phyloP scores from a whole-genome alignment of 768 basidiomycete genomes.

The Gyrodon lividus region DNA sequence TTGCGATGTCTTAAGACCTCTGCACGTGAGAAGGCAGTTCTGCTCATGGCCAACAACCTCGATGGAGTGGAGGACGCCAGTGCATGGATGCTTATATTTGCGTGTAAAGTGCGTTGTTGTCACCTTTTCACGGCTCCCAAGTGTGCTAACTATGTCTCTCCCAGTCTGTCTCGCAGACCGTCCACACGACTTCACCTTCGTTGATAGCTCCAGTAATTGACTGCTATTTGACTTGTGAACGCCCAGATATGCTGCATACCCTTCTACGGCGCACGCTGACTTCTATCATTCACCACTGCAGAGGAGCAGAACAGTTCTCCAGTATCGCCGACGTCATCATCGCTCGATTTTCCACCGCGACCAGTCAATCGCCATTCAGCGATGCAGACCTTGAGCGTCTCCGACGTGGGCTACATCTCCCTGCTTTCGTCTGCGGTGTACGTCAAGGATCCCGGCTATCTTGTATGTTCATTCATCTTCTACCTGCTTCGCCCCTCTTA shows the following conservation, averaged over 20 bases:
- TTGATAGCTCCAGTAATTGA: conserved; percentile 59
- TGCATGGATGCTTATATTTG: conserved; percentile 74
- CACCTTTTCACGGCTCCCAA: conserved; percentile 7
- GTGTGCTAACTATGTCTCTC: background rate
- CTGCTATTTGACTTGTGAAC: conserved; percentile 46
- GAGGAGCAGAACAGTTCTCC: conserved; percentile 62
- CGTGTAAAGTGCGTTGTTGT: conserved; percentile 60
- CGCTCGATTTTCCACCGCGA: conserved; percentile 32
- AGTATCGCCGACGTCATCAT: conserved; percentile 55
- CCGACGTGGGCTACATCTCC: conserved; percentile 54
- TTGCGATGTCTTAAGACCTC: conserved; percentile 68
- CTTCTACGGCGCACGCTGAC: conserved; percentile 74
- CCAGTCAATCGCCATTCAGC: conserved; percentile 1
- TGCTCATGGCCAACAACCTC: conserved; percentile 50
- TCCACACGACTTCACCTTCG: conserved; percentile 73
- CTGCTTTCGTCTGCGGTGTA: conserved; percentile 57
- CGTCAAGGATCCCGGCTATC: conserved; percentile 70
- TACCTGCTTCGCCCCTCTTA: conserved; percentile 1
- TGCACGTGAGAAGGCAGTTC: conserved; percentile 54
- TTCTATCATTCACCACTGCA: conserved; percentile 81
- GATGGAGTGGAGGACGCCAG: conserved; percentile 58
- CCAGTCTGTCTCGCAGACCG: conserved; percentile 77
- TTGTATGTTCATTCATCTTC: conserved; percentile 39
- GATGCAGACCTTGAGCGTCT: conserved; percentile 37
- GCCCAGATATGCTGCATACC: conserved; percentile 44